Conservation (phyloP, 805 yeast genomes). For the Priceomyces melissophilus region DNA sequence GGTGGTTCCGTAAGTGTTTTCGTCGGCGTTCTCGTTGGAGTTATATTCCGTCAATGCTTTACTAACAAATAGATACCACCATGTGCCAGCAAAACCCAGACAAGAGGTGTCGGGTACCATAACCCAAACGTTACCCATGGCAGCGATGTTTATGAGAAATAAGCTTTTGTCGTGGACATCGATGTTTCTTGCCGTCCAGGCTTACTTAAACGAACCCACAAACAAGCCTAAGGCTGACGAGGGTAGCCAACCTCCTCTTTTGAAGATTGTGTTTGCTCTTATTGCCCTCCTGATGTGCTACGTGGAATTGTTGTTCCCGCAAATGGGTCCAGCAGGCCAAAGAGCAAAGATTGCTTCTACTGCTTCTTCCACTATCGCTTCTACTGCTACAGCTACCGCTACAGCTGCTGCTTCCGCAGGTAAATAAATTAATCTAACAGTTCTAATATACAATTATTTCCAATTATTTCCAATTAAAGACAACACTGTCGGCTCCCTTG, state of each 20-base stretch:
- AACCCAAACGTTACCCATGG: conserved; percentile 62
- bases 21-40: neutral
- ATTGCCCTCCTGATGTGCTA: conserved; percentile 52
- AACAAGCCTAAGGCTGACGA: conserved; percentile 25
- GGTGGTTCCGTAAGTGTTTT: conserved; percentile 29
- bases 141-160: conserved; percentile 63
- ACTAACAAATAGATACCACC: conserved; percentile 38
- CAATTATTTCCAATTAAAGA: conserved; percentile 15
- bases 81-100: conserved; percentile 46
- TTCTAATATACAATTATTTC: neutral
- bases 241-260: conserved; percentile 43
- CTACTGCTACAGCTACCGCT: conserved; percentile 6
- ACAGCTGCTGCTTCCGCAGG: conserved; percentile 3
- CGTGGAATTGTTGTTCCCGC: conserved; percentile 50
- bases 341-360: conserved; percentile 20
- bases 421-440: neutral
- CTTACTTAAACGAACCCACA: conserved; percentile 44
- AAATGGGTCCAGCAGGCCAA: conserved; percentile 29
- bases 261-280: conserved; percentile 43
- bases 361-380: conserved; percentile 16
- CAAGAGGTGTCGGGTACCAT: conserved; percentile 45
- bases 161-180: conserved; percentile 57
- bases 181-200: conserved; percentile 46
- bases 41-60: too few relatives aligned
- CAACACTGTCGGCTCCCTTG: conserved; percentile 31